phyloP scores from a whole-genome alignment of 805 yeast genomes.

The Vanderwaltozyma tropicalis region DNA sequence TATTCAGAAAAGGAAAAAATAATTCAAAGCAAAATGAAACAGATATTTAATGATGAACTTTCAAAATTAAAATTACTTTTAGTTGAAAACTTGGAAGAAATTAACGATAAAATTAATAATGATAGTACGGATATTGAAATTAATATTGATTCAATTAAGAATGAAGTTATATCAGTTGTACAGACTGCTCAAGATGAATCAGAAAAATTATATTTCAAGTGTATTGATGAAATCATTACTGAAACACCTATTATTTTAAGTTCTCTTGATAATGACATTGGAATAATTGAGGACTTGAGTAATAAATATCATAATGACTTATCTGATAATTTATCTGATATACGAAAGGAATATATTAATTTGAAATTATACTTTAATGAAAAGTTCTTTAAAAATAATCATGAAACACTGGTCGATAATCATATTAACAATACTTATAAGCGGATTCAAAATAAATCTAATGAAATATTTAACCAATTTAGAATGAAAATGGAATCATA shows the following conservation, averaged over 20 bases:
- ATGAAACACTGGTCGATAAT: slow-evolving; percentile 15
- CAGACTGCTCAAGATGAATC: slow-evolving; percentile 12
- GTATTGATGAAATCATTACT: slow-evolving; percentile 14
- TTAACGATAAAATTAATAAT: slow-evolving; percentile 3
- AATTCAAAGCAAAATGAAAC: slow-evolving; percentile 14
- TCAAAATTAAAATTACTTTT: slow-evolving; percentile 11
- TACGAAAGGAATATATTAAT: slow-evolving; percentile 25
- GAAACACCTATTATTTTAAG: slow-evolving; percentile 18
- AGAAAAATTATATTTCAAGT: slow-evolving; percentile 16
- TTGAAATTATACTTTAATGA: slow-evolving; percentile 23
- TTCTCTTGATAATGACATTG: slow-evolving; percentile 11
- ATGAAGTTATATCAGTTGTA: slow-evolving; percentile 11
- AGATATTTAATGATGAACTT: slow-evolving; percentile 17
- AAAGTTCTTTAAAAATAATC: slow-evolving; percentile 23
- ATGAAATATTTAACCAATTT: slow-evolving; percentile 12
- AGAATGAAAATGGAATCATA: slow-evolving; percentile 17
- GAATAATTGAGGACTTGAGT: slow-evolving; percentile 10
- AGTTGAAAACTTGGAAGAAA: slow-evolving; percentile 8
- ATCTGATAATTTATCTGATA: slow-evolving; percentile 21
- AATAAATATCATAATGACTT: slow-evolving; percentile 12
- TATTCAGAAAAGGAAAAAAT: slow-evolving; percentile 16
- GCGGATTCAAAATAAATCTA: slow-evolving; percentile 17
- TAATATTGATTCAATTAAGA: slow-evolving; percentile 12
- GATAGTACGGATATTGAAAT: slow-evolving; percentile 8
- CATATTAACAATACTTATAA: slow-evolving; percentile 19